Evolutionary conservation across 2,329 filamentous ascomycete genomes (phyloP), one percentile per base, ranked within the genome.

Genomic region (Aspergillus sp.): DNA sequence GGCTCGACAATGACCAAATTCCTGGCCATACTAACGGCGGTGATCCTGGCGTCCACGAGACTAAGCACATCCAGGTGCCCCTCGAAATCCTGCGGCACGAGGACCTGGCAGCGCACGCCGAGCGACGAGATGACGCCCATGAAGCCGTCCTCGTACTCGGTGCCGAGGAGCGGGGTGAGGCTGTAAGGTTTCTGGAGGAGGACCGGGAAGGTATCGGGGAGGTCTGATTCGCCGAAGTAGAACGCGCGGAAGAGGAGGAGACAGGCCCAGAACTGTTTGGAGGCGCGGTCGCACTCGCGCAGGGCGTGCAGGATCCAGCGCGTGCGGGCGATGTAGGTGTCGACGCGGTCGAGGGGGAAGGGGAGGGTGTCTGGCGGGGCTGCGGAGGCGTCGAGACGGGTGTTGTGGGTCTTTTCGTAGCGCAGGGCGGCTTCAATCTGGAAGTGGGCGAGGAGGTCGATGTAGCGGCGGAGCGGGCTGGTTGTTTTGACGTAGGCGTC

Each of bases 371-470:
- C 41, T n/a, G n/a, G n/a, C 7, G 30, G 35, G 29, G 52, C 49
- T 3, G 45, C 35, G 4, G 45, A 43, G 16, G 49, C 50, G 29
- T 64, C 44, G 15, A 72, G 56, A n/a, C 48, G 59, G 13, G 53
- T 51, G 10, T 66, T 65, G 4, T 62, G 60, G 17, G 55, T 46
- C 8, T 67, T 63, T 53, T 79, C 75, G 39, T 71, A 64, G 8
- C 71, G 69, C 25, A 80, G 44, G 2, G 72, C 74, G 5, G 74
- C 70, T 58, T 79, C 74, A 29, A 78, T 75, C 43, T 80, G 75
- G 66, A 76, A 80, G 48, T 79, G 75, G 8, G 66, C 59, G 28
- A 80, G 62, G 49, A 80, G 65, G 51, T 80, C 76, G 29, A 61
- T 64, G 51, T 72, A 79, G 24, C 75, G 66, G 31, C 76, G 69